Percentiles rank a stretch among this genome's conserved stretches.
These are phyloP conservation scores for Teunomyces stri DNA, from an alignment of 805 yeast genomes.

Conservation along the genomic window DNA sequence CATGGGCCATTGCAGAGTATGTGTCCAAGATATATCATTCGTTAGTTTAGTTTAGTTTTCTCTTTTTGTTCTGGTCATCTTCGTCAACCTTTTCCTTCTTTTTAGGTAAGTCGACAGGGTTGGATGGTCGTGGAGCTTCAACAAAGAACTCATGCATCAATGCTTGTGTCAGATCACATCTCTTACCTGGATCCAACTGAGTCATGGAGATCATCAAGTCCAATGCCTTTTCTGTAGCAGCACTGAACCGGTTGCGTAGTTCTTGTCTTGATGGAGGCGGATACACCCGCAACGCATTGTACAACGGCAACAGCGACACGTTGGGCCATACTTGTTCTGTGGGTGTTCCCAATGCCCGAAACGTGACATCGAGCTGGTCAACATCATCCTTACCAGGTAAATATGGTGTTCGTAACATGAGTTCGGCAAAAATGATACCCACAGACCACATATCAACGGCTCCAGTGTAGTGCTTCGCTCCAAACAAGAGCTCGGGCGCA, in stretches of 20 bases:
- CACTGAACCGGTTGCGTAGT: conserved; percentile 77
- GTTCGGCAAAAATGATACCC: conserved; percentile 81
- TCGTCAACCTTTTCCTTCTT: conserved; percentile 21
- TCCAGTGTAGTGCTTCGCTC: conserved; percentile 43
- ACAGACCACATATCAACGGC: conserved; percentile 47
- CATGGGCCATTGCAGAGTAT: conserved; percentile 79
- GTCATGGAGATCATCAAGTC: conserved; percentile 73
- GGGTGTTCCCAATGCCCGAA: conserved; percentile 94
- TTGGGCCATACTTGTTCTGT: conserved; percentile 91
- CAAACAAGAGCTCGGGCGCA: conserved; percentile 60
- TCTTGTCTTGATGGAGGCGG: conserved; percentile 84
- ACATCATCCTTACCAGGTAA: conserved; percentile 88
- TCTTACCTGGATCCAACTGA: conserved; percentile 69
- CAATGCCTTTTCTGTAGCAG: conserved; percentile 84
- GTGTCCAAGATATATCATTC: conserved; percentile 41
- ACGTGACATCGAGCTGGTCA: conserved; percentile 91
- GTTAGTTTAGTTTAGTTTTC: conserved; percentile 12
- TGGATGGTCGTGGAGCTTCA: conserved; percentile 74
- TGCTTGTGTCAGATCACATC: conserved; percentile 66
- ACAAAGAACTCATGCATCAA: conserved; percentile 64
- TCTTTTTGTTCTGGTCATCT: conserved; percentile 15
- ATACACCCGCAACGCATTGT: conserved; percentile 68
- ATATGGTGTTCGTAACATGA: conserved; percentile 93
- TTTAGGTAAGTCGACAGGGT: conserved; percentile 62
- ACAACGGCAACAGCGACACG: conserved; percentile 74